phyloP scores from a whole-genome alignment of 179 eudicot species.

The Drosera spatulata region DNA sequence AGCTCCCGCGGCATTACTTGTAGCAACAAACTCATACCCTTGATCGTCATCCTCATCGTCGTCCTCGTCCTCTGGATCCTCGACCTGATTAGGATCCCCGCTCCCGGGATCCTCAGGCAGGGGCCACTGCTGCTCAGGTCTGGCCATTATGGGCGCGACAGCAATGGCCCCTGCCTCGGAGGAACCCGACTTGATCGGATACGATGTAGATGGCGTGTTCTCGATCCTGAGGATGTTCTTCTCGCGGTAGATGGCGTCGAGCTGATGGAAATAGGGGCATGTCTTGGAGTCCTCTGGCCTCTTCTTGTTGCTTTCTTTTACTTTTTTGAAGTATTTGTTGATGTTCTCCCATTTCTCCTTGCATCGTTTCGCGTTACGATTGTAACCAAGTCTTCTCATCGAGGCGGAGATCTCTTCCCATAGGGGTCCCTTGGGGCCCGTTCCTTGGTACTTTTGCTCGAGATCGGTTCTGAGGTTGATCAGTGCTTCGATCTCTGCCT shows the following conservation, averaged over 20 bases:
- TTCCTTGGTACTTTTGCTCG: slow-evolving; percentile 47
- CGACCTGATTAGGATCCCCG: neutral
- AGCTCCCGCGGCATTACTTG: slow-evolving; percentile 10
- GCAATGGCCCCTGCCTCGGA: slow-evolving; percentile 1
- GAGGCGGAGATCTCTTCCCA: slow-evolving; percentile 66
- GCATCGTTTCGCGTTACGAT: slow-evolving; percentile 52
- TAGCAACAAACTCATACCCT: slow-evolving; percentile 27
- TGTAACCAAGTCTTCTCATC: slow-evolving; percentile 47
- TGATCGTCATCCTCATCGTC: slow-evolving; percentile 14
- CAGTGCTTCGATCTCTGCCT: slow-evolving; percentile 48
- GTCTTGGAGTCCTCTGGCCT: slow-evolving; percentile 45
- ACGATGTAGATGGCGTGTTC: neutral
- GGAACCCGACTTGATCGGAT: neutral
- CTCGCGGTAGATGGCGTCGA: slow-evolving; percentile 26
- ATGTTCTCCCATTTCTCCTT: slow-evolving; percentile 78
- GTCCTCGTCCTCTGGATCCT: neutral
- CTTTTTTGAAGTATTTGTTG: slow-evolving; percentile 71
- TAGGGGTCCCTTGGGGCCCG: slow-evolving; percentile 53
- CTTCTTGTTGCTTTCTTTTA: slow-evolving; percentile 61
- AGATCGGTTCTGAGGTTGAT: slow-evolving; percentile 42
- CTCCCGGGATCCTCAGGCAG: slow-evolving; percentile 4
- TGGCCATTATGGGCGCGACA: slow-evolving; percentile 17
- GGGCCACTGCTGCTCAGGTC: slow-evolving; percentile 24
- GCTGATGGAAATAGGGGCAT: slow-evolving; percentile 36
- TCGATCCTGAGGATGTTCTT: slow-evolving; percentile 7